Conservation (phyloP, 164 flowering plant species). For the Malania oleifera region DNA sequence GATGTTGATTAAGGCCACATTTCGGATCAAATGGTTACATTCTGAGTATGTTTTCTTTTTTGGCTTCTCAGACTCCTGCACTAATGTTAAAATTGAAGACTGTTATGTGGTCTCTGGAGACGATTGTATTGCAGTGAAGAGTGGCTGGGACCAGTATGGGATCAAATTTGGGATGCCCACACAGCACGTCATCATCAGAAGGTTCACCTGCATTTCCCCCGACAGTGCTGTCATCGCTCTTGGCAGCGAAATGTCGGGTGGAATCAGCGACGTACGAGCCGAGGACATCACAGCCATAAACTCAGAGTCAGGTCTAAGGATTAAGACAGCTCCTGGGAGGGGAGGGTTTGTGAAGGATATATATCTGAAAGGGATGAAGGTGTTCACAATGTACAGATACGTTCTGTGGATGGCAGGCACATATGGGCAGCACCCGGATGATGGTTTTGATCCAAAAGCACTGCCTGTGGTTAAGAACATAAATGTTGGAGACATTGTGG, state of each 20-base stretch:
- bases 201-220: not conserved
- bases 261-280: not conserved
- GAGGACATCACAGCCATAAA: not conserved
- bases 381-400: not conserved
- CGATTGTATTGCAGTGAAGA: slow-evolving; percentile 1
- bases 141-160: not conserved
- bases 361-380: not conserved
- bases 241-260: not conserved
- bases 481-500: not conserved
- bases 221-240: not conserved
- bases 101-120: no score
- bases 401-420: not conserved
- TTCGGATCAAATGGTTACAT: no score
- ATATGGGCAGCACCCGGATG: not conserved
- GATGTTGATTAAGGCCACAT: no score
- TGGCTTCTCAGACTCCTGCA: not conserved
- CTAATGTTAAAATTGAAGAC: not conserved
- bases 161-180: slow-evolving; percentile 1
- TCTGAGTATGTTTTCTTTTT: no score
- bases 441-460: not conserved
- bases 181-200: not conserved
- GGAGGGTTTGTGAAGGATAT: not conserved
- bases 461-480: not conserved
- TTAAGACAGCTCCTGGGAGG: not conserved
- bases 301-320: not conserved